A percentile compares a stretch with the other conserved stretches of the same genome.
These are phyloP conservation scores for Arachnomyces sp. DNA, from an alignment of 2,329 filamentous ascomycete genomes.

Conservation along the genomic window DNA sequence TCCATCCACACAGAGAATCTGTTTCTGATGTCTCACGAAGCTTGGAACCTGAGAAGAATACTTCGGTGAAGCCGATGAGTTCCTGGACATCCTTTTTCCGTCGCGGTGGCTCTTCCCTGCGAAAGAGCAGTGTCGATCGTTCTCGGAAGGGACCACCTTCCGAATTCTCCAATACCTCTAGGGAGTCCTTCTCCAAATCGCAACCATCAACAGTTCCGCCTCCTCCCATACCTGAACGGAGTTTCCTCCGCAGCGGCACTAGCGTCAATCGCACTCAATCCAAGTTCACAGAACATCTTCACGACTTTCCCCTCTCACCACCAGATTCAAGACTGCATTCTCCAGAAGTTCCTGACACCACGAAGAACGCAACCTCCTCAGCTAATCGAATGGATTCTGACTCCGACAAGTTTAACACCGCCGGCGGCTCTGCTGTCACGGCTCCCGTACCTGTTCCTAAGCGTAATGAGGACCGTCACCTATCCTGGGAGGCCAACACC, in stretches of 20 bases:
- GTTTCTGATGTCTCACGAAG: constrained; percentile 47
- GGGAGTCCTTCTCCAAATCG: constrained; percentile 67
- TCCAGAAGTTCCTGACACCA: constrained; percentile 52
- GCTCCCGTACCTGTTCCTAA: constrained; percentile 19
- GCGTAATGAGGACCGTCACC: constrained; percentile 24
- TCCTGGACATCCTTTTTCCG: constrained; percentile 70
- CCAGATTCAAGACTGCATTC: constrained; percentile 75
- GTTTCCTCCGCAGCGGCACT: constrained; percentile 45
- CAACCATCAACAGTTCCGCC: constrained; percentile 39
- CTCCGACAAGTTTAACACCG: constrained; percentile 7
- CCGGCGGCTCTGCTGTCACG: background rate
- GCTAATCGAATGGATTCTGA: constrained; percentile 12
- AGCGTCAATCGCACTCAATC: constrained; percentile 72
- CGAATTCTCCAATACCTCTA: constrained; percentile 86
- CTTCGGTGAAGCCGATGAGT: constrained; percentile 39
- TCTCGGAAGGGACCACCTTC: constrained; percentile 49
- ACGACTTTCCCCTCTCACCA: constrained; percentile 77
- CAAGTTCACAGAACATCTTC: constrained; percentile 85
- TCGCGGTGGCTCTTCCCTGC: constrained; percentile 51
- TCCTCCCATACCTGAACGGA: constrained; percentile 30
- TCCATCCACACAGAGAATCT: constrained; percentile 45
- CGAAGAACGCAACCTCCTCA: constrained; percentile 12
- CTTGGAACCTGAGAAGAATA: constrained; percentile 46
- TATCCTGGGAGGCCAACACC: constrained; percentile 33
- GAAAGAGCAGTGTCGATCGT: constrained; percentile 45